Percentiles rank a stretch among this genome's conserved stretches.
Conservation (phyloP, 352 stramenopile species). For the Globisporangium abappressorium region DNA sequence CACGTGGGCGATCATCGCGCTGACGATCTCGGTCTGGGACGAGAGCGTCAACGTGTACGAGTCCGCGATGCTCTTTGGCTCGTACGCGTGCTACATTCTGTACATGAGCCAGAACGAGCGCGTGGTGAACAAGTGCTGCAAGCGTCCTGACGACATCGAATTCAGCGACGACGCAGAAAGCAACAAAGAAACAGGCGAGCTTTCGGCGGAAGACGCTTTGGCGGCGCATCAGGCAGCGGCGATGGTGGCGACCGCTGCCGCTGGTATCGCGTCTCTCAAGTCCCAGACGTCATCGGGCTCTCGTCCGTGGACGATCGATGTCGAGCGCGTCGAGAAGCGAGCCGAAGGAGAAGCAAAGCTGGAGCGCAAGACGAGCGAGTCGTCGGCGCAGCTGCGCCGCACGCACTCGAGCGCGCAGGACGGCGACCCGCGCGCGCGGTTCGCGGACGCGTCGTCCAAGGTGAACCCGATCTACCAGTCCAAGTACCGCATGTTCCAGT, state of each 20-base stretch:
- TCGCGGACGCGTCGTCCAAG: slow-evolving; percentile 35
- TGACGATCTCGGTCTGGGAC: slow-evolving; percentile 63
- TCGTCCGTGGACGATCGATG: slow-evolving; percentile 35
- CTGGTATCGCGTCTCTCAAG: background rate
- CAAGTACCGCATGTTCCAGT: slow-evolving; percentile 75
- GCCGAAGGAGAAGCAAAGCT: background rate
- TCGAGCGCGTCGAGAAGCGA: slow-evolving; percentile 20
- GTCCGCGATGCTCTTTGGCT: slow-evolving; percentile 61
- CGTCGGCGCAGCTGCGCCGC: slow-evolving; percentile 15
- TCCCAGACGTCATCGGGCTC: slow-evolving; percentile 8
- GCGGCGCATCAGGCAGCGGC: slow-evolving; percentile 1
- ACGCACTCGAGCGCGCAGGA: slow-evolving; percentile 1
- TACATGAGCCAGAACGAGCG: slow-evolving; percentile 75
- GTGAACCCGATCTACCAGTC: slow-evolving; percentile 57
- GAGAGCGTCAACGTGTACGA: slow-evolving; percentile 55
- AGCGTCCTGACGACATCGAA: slow-evolving; percentile 31
- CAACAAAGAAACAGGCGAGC: slow-evolving; percentile 13
- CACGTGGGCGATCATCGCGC: slow-evolving; percentile 47
- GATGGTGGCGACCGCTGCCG: background rate
- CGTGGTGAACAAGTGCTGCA: slow-evolving; percentile 55
- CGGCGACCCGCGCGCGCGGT: slow-evolving; percentile 18
- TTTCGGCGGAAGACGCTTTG: slow-evolving; percentile 15
- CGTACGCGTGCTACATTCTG: slow-evolving; percentile 64
- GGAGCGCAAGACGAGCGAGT: slow-evolving; percentile 19
- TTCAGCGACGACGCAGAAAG: slow-evolving; percentile 15